Evolutionary conservation across 768 basidiomycete genomes (phyloP).

Genomic region (Lactarius indigo): DNA sequence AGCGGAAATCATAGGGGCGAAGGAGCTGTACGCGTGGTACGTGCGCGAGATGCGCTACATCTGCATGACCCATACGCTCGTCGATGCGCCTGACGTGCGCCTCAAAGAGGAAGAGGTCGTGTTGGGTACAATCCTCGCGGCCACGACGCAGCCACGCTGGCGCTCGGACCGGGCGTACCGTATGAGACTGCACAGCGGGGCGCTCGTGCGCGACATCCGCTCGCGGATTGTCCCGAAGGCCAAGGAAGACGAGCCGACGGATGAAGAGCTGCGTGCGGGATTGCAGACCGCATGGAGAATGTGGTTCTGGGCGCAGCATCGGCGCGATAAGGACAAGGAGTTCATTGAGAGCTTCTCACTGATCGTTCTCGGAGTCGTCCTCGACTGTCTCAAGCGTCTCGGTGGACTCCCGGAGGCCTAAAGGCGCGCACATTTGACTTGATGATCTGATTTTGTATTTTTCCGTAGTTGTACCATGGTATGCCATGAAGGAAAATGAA

Average conservation of each 20-base stretch:
- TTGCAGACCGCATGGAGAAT: conserved; percentile 59
- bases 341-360: conserved; percentile 61
- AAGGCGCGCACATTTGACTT: background rate
- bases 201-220: conserved; percentile 52
- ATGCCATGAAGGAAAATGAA: no score
- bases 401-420: background rate
- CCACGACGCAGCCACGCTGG: conserved; percentile 60
- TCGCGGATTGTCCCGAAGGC: conserved; percentile 29
- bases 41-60: conserved; percentile 70
- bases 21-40: conserved; percentile 48
- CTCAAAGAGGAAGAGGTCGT: conserved; percentile 74
- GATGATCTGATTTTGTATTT: no score
- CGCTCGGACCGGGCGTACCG: conserved; percentile 55
- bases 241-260: background rate
- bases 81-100: conserved; percentile 49
- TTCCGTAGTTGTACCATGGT: no score
- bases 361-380: conserved; percentile 45
- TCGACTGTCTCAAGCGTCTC: conserved; percentile 3
- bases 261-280: conserved; percentile 31
- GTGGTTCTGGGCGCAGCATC: conserved; percentile 54
- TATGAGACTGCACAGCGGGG: conserved; percentile 56
- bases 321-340: conserved; percentile 27
- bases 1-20: background rate
- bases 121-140: conserved; percentile 70
- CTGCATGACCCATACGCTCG: conserved; percentile 61